Percentiles rank a stretch among this genome's conserved stretches.
Evolutionary conservation across 139 green algal genomes (phyloP).

Genomic region (Asterochloris sp.): DNA sequence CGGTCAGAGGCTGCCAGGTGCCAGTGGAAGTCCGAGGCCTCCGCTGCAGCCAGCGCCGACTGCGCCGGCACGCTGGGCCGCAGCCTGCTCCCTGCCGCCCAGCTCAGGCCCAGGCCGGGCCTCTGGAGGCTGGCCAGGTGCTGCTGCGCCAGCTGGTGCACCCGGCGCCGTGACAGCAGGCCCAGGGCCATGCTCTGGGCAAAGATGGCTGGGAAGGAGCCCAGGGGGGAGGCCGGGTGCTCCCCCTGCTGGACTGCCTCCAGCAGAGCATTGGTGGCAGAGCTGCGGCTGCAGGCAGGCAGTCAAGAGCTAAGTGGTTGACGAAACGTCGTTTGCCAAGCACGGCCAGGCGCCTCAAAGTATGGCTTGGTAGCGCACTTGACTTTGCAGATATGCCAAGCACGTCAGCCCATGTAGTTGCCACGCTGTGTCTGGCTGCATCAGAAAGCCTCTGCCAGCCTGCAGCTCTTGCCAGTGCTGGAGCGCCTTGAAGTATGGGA

Average conservation of each 20-base stretch:
- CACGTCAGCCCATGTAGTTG: background rate
- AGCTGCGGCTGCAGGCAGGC: background rate
- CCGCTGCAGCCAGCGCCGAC: conserved; percentile 41
- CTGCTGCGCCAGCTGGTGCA: conserved; percentile 27
- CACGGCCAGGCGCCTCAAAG: background rate
- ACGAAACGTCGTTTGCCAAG: background rate
- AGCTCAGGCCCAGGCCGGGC: no score
- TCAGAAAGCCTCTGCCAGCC: no score
- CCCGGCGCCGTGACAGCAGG: conserved; percentile 39
- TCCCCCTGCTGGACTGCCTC: conserved; percentile 18
- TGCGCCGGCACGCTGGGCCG: background rate
- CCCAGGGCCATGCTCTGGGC: conserved; percentile 48
- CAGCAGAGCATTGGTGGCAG: background rate
- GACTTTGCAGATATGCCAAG: background rate
- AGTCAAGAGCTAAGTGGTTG: background rate
- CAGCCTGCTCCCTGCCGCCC: background rate
- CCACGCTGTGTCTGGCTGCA: no score
- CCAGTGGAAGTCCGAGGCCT: conserved; percentile 66
- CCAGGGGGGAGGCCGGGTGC: conserved; percentile 32
- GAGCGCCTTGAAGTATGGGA: no score
- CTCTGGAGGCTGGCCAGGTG: background rate
- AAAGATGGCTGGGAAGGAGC: conserved; percentile 64
- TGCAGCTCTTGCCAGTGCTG: no score
- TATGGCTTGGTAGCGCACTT: background rate
- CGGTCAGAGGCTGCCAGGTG: conserved; percentile 32